Base-by-base conservation (phyloP, 1,284 basidiomycete species). In the Fistulina hepatica region DNA sequence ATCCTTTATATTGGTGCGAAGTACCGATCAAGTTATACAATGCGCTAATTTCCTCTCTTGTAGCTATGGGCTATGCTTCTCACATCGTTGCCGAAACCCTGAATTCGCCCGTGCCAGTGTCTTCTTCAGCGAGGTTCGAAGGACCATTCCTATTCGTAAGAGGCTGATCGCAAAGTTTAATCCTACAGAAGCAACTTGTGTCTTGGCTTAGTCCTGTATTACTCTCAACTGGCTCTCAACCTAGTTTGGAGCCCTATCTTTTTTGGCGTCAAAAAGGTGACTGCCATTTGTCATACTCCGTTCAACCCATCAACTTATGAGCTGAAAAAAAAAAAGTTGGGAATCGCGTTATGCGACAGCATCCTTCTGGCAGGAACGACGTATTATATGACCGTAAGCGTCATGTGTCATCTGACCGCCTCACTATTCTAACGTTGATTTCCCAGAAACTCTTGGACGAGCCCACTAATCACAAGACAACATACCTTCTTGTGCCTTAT, bases 61-160 rank as follows among this genome's bases (percentile, higher is more conserved):
- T 39, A 71, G 70, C 69, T 8, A 81, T 83, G 73, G 82, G 83
- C 33, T 82, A 75, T 53, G 79, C 79, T 2, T 79, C 78, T 4
- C 76, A 86, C 57, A 53, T 88, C 16, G 66, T 74, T 3, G 73
- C 73, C 31, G 63, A 67, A 44, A 60, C 69, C 1, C 61, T 78
- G 44, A 79, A 82, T 50, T 50, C 46, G 3, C 57, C 70, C 5
- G 48, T 60, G 3, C 58, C 63, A 11, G n/a, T n/a, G n/a, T n/a
- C n/a, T n/a, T 61, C 65, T 7, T 46, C 48, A 5, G 60, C 54
- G 40, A 63, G 60, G 72, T 71, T 44, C 34, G 9, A 23, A 33
- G 11, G 19, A 13, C 31, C 12, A 13, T 41, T 39, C 16, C 20
- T 13, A 33, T 17, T 25, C 22, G 32, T n/a, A n/a, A n/a, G n/a